Conservation (phyloP, 306 rosid species). For the Oxytropis ochrocephala region DNA sequence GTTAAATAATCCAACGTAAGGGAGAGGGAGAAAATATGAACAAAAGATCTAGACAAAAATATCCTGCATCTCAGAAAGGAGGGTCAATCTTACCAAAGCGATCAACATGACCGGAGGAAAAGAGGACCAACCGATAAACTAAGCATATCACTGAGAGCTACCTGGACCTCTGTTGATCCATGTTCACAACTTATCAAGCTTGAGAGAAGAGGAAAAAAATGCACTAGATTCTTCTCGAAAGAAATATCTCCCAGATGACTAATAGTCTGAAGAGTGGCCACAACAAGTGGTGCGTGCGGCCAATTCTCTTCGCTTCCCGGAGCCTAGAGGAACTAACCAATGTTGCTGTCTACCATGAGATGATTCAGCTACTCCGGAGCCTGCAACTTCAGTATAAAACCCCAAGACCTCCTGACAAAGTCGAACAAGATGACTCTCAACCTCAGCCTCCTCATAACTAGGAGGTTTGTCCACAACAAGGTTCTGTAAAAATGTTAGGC, state of each 20-base stretch:
- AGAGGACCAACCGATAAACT: slow-evolving; percentile 80
- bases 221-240: slow-evolving; percentile 63
- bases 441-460: slow-evolving; percentile 54
- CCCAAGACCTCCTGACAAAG: slow-evolving; percentile 77
- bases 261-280: slow-evolving; percentile 78
- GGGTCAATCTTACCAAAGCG: slow-evolving; percentile 33
- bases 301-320: slow-evolving; percentile 88
- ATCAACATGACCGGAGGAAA: slow-evolving; percentile 73
- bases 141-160: slow-evolving; percentile 86
- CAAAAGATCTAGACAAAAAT: slow-evolving; percentile 37
- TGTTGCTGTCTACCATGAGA: slow-evolving; percentile 48
- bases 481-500: slow-evolving; percentile 87
- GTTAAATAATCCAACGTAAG: slow-evolving; percentile 19
- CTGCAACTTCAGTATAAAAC: slow-evolving; percentile 66
- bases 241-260: slow-evolving; percentile 63
- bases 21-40: slow-evolving; percentile 23
- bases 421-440: slow-evolving; percentile 55
- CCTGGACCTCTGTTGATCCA: slow-evolving; percentile 86
- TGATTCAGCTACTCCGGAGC: slow-evolving; percentile 49
- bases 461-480: slow-evolving; percentile 66
- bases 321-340: slow-evolving; percentile 82
- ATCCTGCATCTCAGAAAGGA: slow-evolving; percentile 47
- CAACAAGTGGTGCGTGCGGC: slow-evolving; percentile 84
- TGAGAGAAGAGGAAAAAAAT: slow-evolving; percentile 76
- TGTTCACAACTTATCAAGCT: slow-evolving; percentile 92